Evolutionary conservation across 192 early-diverging fungal species (phyloP).

Genomic region (Coemansia sp.): DNA sequence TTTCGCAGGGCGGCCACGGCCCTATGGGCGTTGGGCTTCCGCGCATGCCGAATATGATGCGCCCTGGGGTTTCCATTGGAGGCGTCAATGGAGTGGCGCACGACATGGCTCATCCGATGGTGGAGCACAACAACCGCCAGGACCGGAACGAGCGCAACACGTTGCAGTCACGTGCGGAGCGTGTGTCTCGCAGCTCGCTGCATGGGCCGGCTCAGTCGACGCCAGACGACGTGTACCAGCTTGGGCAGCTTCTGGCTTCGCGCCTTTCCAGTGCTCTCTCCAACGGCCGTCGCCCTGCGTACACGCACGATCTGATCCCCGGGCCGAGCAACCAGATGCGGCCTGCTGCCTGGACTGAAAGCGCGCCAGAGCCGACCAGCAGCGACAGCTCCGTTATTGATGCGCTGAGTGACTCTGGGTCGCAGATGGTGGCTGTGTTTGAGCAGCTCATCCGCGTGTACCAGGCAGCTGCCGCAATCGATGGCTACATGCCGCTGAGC

Average conservation of each 20-base stretch:
- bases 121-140: conserved; percentile 19
- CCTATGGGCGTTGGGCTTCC: conserved; percentile 24
- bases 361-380: not conserved
- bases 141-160: conserved; percentile 23
- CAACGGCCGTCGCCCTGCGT: conserved; percentile 38
- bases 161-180: conserved; percentile 45
- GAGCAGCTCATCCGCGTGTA: conserved; percentile 39
- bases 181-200: conserved; percentile 32
- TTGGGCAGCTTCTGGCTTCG: conserved; percentile 37
- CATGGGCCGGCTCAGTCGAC: conserved; percentile 24
- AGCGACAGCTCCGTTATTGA: conserved; percentile 13
- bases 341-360: conserved; percentile 16
- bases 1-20: not conserved
- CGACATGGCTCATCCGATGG: conserved; percentile 42
- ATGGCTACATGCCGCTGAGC: conserved; percentile 66
- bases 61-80: conserved; percentile 20
- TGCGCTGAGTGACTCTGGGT: conserved; percentile 19
- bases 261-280: conserved; percentile 35
- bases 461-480: conserved; percentile 55
- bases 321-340: conserved; percentile 24
- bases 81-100: conserved; percentile 17
- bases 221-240: conserved; percentile 42
- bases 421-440: conserved; percentile 21
- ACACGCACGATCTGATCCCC: conserved; percentile 27
- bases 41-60: conserved; percentile 27